A percentile compares a stretch with the other conserved stretches of the same genome.
Conservation (phyloP, 495 filamentous ascomycete species). For the Aspergillus biplanus region DNA sequence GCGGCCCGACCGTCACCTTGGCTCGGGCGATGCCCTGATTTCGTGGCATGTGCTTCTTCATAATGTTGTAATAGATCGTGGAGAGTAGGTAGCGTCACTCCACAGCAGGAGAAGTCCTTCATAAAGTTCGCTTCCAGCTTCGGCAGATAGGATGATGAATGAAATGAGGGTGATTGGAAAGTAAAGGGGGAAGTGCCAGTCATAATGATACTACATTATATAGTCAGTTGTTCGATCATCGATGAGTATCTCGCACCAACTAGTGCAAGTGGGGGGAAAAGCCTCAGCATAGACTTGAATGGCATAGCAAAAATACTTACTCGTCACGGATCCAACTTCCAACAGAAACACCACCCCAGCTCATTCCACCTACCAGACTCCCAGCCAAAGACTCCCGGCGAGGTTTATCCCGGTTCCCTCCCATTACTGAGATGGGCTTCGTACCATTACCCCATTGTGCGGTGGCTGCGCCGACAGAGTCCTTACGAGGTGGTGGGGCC, state of each 20-base stretch:
- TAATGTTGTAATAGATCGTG: constrained; percentile 97
- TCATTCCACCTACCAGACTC: constrained; percentile 92
- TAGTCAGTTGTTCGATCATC: constrained; percentile 27
- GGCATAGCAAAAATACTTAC: constrained; percentile 61
- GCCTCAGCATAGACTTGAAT: background rate
- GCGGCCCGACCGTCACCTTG: constrained; percentile 61
- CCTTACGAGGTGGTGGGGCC: constrained; percentile 60
- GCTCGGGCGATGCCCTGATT: constrained; percentile 59
- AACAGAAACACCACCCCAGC: constrained; percentile 95
- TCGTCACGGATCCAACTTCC: constrained; percentile 98
- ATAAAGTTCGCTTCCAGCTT: constrained; percentile 98
- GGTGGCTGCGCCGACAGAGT: constrained; percentile 66
- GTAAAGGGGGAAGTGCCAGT: constrained; percentile 89
- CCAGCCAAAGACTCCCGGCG: constrained; percentile 85
- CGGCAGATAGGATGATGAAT: constrained; percentile 96
- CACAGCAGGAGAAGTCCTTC: constrained; percentile 94
- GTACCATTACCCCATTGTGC: constrained; percentile 71
- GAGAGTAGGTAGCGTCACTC: constrained; percentile 79
- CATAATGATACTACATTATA: constrained; percentile 80
- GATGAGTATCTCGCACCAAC: no score
- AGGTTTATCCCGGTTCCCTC: constrained; percentile 70
- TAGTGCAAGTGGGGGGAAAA: background rate
- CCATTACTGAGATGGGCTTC: constrained; percentile 83
- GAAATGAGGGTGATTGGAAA: constrained; percentile 91
- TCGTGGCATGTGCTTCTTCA: constrained; percentile 85